Evolutionary conservation across 768 basidiomycete genomes (phyloP), one percentile per base, ranked within the genome.

Genomic region (Leccinum boreale): DNA sequence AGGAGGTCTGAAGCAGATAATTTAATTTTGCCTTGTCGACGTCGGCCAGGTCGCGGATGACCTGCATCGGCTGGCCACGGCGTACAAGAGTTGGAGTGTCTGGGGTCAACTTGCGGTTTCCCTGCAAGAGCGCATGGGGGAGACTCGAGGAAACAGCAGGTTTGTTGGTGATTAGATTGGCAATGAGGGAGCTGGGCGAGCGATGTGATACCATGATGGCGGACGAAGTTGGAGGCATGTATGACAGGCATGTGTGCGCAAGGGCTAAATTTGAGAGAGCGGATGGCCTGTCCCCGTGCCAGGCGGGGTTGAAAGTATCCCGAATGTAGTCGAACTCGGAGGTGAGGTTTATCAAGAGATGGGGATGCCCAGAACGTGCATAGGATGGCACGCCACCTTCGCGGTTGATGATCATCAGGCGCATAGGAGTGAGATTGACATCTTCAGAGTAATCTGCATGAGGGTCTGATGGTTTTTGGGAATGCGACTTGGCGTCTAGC

Each of bases 361-460:
- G 97, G 19, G 97, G 97, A 62, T 91, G 85, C 48, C 97, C 97
- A 10, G 83, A 84, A 29, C 97, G 92, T 35, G 97, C 97, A 70
- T 98, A 98, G 0, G 97, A 98, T 21, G 97, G 97, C 3, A 98
- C 88, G 14, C 97, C 97, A 23, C 97, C 97, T 73, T 96, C 92
- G 19, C 89, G 84, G 72, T 94, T 96, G 74, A 99, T 98, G 72
- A 98, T 89, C 90, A 99, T 95, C 58, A 99, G 82, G 28, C 97
- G 90, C 55, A 98, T 78, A 1, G 97, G 97, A 4, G 94, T 95
- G 57, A 99, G 83, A 74, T 98, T 92, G 55, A 87, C 73, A 31
- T 87, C 83, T 29, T 79, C 77, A 0, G 79, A 78, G 56, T 72
- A 70, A 33, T 78, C 75, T 12, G 67, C 67, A 45, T 76, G 70